Evolutionary conservation across 805 yeast genomes (phyloP).

Genomic region (Saccharomycopsis guyanensis): DNA sequence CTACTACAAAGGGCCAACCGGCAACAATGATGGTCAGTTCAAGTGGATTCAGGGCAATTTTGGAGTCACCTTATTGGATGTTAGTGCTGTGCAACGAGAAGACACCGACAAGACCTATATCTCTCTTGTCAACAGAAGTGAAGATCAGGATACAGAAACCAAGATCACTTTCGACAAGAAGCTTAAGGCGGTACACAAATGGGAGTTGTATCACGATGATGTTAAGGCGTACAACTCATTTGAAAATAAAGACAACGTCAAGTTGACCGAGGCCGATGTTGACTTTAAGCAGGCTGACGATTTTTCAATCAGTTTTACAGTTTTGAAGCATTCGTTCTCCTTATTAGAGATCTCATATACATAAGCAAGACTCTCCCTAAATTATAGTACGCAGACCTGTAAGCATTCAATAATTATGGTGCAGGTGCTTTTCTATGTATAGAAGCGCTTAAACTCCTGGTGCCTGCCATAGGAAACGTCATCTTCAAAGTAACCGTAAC

Average conservation of each 20-base stretch:
- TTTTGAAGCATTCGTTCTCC: conserved; percentile 4
- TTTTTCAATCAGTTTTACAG: neutral
- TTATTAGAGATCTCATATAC: neutral
- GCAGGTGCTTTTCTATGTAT: too few relatives aligned
- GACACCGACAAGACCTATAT: conserved; percentile 24
- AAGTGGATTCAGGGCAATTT: conserved; percentile 24
- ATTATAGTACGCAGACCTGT: too few relatives aligned
- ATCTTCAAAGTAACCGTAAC: too few relatives aligned
- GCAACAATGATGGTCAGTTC: conserved; percentile 22
- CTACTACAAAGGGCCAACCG: conserved; percentile 26
- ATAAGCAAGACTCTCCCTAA: too few relatives aligned
- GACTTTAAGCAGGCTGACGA: neutral
- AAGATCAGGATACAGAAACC: conserved; percentile 24
- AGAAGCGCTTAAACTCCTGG: too few relatives aligned
- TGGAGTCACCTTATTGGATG: conserved; percentile 26
- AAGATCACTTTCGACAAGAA: conserved; percentile 22
- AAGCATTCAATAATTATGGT: too few relatives aligned
- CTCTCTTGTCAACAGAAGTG: conserved; percentile 28
- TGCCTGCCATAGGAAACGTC: too few relatives aligned
- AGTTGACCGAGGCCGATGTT: conserved; percentile 21
- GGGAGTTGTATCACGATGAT: conserved; percentile 28
- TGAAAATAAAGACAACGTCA: conserved; percentile 25
- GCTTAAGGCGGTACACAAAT: conserved; percentile 21
- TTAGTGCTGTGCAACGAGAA: conserved; percentile 24
- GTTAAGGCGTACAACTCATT: conserved; percentile 27